Evolutionary conservation across 192 early-diverging fungal species (phyloP).

Genomic region (Diversispora epigaea): DNA sequence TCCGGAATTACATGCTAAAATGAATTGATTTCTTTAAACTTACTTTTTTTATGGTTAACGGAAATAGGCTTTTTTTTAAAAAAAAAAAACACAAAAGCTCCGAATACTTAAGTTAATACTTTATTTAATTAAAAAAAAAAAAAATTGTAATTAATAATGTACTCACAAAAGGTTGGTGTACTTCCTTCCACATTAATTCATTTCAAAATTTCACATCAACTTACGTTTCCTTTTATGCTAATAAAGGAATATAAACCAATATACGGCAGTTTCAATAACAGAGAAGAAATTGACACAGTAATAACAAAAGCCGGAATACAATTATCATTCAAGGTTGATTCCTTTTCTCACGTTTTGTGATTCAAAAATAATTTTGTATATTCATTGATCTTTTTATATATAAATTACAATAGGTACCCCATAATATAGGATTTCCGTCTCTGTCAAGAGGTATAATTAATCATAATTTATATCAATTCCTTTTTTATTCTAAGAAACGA

Average conservation of each 20-base stretch:
- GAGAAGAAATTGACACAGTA: not conserved
- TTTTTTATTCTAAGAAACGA: not conserved
- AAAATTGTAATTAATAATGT: no score
- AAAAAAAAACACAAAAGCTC: no score
- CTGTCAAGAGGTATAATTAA: not conserved
- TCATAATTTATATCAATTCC: not conserved
- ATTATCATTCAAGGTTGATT: not conserved
- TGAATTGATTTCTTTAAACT: no score
- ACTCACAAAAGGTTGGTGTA: no score
- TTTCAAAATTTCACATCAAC: no score
- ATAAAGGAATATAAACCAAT: conserved; percentile 2
- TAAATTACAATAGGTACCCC: not conserved
- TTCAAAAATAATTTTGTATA: not conserved
- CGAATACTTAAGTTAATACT: no score
- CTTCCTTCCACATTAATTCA: no score
- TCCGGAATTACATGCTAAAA: no score
- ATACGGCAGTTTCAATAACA: not conserved
- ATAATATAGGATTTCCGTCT: not conserved
- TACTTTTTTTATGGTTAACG: no score
- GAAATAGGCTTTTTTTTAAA: no score
- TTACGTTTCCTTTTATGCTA: not conserved
- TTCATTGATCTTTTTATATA: not conserved
- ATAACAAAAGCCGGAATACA: not conserved
- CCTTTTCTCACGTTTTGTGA: not conserved
- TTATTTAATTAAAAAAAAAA: no score